Percentiles rank a stretch among this genome's conserved stretches.
These are phyloP conservation scores for Madurella mycetomatis DNA, from an alignment of 2,329 filamentous ascomycete genomes.

Conservation along the genomic window DNA sequence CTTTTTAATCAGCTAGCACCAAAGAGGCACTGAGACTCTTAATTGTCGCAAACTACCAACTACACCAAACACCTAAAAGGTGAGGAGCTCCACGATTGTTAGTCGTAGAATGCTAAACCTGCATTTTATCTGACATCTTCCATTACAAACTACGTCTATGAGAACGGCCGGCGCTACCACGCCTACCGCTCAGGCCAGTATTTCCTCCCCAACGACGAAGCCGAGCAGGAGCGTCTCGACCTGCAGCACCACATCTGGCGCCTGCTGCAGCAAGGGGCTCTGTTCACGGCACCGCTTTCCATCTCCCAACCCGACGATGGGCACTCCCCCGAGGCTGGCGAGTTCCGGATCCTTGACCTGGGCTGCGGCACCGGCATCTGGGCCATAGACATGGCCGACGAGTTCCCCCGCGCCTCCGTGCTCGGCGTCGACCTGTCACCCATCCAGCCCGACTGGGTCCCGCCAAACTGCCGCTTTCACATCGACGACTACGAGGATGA, in stretches of 20 bases:
- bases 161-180: constrained; percentile 47
- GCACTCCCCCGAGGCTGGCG: background rate
- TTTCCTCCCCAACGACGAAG: constrained; percentile 47
- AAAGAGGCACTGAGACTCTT: too few species aligned
- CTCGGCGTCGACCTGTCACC: constrained; percentile 54
- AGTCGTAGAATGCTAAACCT: too few species aligned
- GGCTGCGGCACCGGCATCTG: constrained; percentile 61
- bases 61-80: too few species aligned
- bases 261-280: constrained; percentile 38
- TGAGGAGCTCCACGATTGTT: too few species aligned
- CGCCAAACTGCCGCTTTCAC: constrained; percentile 55
- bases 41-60: too few species aligned
- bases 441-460: constrained; percentile 54
- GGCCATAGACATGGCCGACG: constrained; percentile 56
- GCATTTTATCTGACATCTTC: constrained; percentile 44
- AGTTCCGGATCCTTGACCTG: constrained; percentile 49
- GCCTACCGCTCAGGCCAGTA: constrained; percentile 43
- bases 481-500: constrained; percentile 54
- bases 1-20: too few species aligned
- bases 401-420: constrained; percentile 34
- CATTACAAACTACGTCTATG: constrained; percentile 40
- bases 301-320: constrained; percentile 6
- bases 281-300: constrained; percentile 41
- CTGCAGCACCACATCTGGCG: constrained; percentile 52
- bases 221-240: constrained; percentile 52